Base-by-base conservation (phyloP, 2,329 filamentous ascomycete genomes). In the Lachnellula hyalina region DNA sequence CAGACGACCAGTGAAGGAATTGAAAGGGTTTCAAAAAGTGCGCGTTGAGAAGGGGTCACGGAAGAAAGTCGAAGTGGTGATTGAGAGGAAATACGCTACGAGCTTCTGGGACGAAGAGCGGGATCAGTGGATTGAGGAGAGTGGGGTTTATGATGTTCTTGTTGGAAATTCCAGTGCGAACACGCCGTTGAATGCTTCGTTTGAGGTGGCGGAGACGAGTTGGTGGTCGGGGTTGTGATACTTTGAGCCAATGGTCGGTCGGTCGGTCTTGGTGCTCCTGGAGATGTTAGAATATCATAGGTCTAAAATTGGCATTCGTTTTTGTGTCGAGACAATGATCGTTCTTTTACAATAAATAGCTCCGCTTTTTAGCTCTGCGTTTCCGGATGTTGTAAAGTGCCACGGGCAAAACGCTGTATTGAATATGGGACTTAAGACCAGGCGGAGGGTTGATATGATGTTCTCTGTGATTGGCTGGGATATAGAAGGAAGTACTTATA, bases 11-110 rank as follows among this genome's bases (percentile, higher is more conserved):
- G 61, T 75, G n/a, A 84, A 85, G 63, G 83, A 87, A 66, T 74
- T 86, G 47, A 83, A 84, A 70, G 83, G 80, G 1, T 86, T 85
- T 61, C 67, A 73, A 52, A 90, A 90, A 72, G 77, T 85, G 0
- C 74, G 76, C 56, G 67, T 90, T 1, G 73, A 77, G 52, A 73
- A 81, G 0, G 85, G 83, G 0, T 75, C 84, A 70, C 75, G 72
- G 44, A 76, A 79, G 70, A 73, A 61, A 5, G 80, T 83, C 1
- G 72, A 74, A 11, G 74, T 90, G 11, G 71, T 74, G 6, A 70
- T 73, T 89, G 82, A 76, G 83, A 88, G 60, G 85, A 89, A 72
- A 49, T 63, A 64, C 32, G 70, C 69, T n/a, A 70, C 69, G 14
- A 72, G 69, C 47, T 72, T 71, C 60, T 75, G 73, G 73, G 69